Conservation (phyloP, 2,329 filamentous ascomycete genomes). For the Knufia petricola region DNA sequence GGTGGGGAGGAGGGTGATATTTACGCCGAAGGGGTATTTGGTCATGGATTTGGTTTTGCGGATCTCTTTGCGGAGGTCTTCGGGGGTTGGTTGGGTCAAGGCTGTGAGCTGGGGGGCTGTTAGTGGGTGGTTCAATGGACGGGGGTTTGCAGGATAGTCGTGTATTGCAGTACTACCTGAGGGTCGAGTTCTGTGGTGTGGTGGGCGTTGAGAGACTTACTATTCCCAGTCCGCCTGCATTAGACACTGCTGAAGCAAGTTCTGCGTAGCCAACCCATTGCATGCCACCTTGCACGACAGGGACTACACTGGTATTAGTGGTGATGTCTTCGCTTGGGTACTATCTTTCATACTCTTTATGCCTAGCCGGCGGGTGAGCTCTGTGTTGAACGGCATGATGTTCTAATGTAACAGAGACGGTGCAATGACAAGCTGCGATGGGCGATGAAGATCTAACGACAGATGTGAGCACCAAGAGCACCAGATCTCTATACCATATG, state of each 20-base stretch:
- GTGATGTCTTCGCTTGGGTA: not conserved
- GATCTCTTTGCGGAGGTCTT: constrained; percentile 89
- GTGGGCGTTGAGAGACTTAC: constrained; percentile 24
- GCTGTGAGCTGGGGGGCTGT: constrained; percentile 36
- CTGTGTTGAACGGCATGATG: constrained; percentile 55
- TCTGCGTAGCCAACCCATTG: constrained; percentile 49
- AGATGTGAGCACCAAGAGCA: not conserved
- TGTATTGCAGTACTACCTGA: too few relatives aligned
- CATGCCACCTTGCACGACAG: constrained; percentile 44
- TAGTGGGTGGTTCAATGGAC: constrained; percentile 7
- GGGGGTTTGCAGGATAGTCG: too few relatives aligned
- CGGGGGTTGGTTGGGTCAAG: constrained; percentile 83
- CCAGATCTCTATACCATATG: not conserved
- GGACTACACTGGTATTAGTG: constrained; percentile 27
- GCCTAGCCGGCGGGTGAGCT: constrained; percentile 52
- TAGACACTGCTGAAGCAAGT: constrained; percentile 43
- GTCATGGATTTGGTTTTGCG: constrained; percentile 67
- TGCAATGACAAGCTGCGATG: not conserved
- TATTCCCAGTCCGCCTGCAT: constrained; percentile 44
- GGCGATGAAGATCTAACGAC: not conserved
- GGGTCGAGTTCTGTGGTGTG: too few relatives aligned
- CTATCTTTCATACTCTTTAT: constrained; percentile 33
- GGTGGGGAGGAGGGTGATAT: constrained; percentile 85
- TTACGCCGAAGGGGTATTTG: constrained; percentile 66
- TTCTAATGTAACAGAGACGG: not conserved